Percentiles rank a stretch among this genome's conserved stretches.
phyloP scores from a whole-genome alignment of 805 yeast species.

The Candida suzukii region DNA sequence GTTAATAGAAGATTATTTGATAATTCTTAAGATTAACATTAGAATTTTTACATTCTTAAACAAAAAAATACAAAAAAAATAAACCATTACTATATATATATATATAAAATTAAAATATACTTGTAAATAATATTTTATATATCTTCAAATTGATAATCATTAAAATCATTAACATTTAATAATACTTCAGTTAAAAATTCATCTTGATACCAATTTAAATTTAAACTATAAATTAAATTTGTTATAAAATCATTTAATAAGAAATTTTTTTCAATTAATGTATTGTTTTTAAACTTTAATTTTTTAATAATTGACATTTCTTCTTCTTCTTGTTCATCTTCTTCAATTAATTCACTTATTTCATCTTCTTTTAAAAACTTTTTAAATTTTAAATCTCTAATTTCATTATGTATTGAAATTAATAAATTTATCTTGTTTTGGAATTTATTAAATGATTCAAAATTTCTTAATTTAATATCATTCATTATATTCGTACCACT shows the following conservation, averaged over 20 bases:
- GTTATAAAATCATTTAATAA: constrained; percentile 23
- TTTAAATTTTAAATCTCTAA: constrained; percentile 7
- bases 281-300: constrained; percentile 1
- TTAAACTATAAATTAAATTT: constrained; percentile 24
- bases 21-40: not conserved
- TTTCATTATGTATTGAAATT: constrained; percentile 1
- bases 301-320: constrained; percentile 1
- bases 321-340: too few relatives aligned
- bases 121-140: not conserved
- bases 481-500: not conserved
- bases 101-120: too few relatives aligned
- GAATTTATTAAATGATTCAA: not conserved
- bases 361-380: constrained; percentile 7
- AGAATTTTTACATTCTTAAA: too few relatives aligned
- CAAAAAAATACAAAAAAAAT: not conserved
- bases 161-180: constrained; percentile 22
- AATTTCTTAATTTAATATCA: not conserved
- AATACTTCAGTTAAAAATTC: constrained; percentile 21
- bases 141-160: constrained; percentile 17
- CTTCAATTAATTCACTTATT: constrained; percentile 8
- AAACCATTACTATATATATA: too few relatives aligned
- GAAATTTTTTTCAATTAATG: constrained; percentile 10
- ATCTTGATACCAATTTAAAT: constrained; percentile 25
- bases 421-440: not conserved
- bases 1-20: constrained; percentile 37